Conservation (phyloP, 2,329 filamentous ascomycete species). For the Didymellaceae sp. region DNA sequence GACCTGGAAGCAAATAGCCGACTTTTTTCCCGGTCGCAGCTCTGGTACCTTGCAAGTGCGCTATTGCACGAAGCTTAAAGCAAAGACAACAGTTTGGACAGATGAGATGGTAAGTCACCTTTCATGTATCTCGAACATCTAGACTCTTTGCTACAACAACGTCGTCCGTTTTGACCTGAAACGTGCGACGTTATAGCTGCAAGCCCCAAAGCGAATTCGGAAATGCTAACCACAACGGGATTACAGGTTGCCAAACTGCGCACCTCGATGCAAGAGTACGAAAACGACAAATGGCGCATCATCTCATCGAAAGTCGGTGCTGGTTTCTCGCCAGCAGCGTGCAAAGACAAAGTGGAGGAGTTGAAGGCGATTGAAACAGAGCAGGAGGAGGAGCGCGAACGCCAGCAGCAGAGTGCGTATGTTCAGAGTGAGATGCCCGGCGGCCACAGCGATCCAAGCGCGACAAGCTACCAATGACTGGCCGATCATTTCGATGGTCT, state of each 20-base stretch:
- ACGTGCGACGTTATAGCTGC: constrained; percentile 45
- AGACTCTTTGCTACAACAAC: constrained; percentile 7
- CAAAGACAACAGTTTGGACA: constrained; percentile 91
- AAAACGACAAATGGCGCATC: constrained; percentile 91
- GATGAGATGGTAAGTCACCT: constrained; percentile 80
- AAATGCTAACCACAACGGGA: constrained; percentile 44
- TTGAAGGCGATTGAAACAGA: constrained; percentile 51
- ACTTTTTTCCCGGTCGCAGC: constrained; percentile 90
- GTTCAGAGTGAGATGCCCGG: constrained; percentile 40
- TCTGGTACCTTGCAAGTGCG: constrained; percentile 91
- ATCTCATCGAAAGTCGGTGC: constrained; percentile 89
- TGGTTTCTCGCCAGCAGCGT: constrained; percentile 86
- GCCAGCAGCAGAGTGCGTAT: constrained; percentile 37
- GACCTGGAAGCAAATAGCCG: constrained; percentile 97
- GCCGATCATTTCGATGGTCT: constrained; percentile 31
- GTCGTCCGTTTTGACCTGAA: constrained; percentile 30
- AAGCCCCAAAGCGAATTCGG: constrained; percentile 22
- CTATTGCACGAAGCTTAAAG: constrained; percentile 94
- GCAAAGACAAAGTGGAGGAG: constrained; percentile 78
- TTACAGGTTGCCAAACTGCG: constrained; percentile 78
- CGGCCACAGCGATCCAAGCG: constrained; percentile 40
- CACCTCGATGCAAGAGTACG: constrained; percentile 80
- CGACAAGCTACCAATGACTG: constrained; percentile 44
- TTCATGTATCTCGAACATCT: constrained; percentile 15
- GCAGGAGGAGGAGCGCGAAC: constrained; percentile 32